Percentiles rank a stretch among this genome's conserved stretches.
phyloP scores from a whole-genome alignment of 805 yeast species.

The Metschnikowia cerradonensis region DNA sequence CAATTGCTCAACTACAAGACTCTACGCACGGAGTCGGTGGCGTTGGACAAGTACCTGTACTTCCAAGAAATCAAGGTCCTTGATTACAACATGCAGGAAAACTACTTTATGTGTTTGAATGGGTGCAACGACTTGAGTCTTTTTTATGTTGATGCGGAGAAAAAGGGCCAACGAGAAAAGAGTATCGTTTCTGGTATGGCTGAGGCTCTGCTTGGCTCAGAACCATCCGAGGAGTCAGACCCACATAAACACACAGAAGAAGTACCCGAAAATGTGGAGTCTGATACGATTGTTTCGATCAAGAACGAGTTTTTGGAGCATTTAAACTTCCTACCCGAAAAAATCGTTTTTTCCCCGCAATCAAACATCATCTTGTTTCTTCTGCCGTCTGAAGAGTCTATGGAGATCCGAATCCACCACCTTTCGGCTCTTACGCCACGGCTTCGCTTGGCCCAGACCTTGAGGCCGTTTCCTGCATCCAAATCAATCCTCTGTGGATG shows the following conservation, averaged over 20 bases:
- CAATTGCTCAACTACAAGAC: constrained; percentile 34
- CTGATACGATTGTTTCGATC: not conserved
- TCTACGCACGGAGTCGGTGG: constrained; percentile 26
- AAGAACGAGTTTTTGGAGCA: constrained; percentile 5
- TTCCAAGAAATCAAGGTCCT: constrained; percentile 21
- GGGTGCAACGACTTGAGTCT: constrained; percentile 25
- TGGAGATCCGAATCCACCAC: not conserved
- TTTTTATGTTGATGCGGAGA: not conserved
- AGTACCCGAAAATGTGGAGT: not conserved
- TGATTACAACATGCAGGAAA: constrained; percentile 23
- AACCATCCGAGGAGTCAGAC: not conserved
- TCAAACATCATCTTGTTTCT: constrained; percentile 10
- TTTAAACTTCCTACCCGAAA: constrained; percentile 3
- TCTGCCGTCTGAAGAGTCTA: not conserved
- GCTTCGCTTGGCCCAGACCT: not conserved
- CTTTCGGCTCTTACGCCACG: not conserved
- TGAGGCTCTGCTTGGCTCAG: too few relatives aligned
- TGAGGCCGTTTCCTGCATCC: not conserved
- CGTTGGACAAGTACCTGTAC: constrained; percentile 29
- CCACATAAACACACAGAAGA: not conserved
- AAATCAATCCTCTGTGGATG: constrained; percentile 16
- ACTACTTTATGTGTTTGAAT: constrained; percentile 29
- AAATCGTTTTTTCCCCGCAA: constrained; percentile 16
- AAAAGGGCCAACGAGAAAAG: not conserved
- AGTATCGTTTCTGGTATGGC: too few relatives aligned